Conservation (phyloP, 768 basidiomycete genomes). For the Macrocybe gigantea region DNA sequence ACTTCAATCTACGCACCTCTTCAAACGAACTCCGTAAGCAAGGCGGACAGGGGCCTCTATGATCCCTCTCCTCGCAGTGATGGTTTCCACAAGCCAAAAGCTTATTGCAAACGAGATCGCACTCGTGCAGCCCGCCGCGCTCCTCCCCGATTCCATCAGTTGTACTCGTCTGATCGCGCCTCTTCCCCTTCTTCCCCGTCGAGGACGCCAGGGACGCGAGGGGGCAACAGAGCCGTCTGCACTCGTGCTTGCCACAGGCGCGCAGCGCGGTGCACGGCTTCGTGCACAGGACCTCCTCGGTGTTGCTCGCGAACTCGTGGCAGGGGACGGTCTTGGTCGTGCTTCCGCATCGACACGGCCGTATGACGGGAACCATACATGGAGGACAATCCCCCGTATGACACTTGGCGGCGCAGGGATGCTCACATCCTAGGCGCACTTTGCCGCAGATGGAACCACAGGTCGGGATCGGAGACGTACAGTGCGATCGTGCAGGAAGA, state of each 20-base stretch:
- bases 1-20: constrained; percentile 48
- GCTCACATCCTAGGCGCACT: constrained; percentile 59
- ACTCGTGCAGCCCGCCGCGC: constrained; percentile 71
- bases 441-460: constrained; percentile 69
- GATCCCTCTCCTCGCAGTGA: constrained; percentile 73
- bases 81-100: constrained; percentile 72
- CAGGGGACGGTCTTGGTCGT: constrained; percentile 57
- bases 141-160: constrained; percentile 42
- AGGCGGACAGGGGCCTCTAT: constrained; percentile 73
- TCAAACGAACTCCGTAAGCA: constrained; percentile 91
- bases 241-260: constrained; percentile 84
- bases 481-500: constrained; percentile 42
- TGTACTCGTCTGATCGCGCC: constrained; percentile 23
- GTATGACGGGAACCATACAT: constrained; percentile 60
- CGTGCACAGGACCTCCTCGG: constrained; percentile 71
- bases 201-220: constrained; percentile 55
- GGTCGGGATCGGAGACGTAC: constrained; percentile 76
- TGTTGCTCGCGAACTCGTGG: constrained; percentile 30
- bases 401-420: constrained; percentile 65
- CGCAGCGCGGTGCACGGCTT: constrained; percentile 72
- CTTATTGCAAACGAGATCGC: constrained; percentile 77
- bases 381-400: constrained; percentile 80
- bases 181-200: constrained; percentile 55
- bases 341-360: constrained; percentile 85
- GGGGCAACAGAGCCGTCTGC: constrained; percentile 83